Conservation (phyloP, 805 yeast species). For the Priceomyces fermenticarens region DNA sequence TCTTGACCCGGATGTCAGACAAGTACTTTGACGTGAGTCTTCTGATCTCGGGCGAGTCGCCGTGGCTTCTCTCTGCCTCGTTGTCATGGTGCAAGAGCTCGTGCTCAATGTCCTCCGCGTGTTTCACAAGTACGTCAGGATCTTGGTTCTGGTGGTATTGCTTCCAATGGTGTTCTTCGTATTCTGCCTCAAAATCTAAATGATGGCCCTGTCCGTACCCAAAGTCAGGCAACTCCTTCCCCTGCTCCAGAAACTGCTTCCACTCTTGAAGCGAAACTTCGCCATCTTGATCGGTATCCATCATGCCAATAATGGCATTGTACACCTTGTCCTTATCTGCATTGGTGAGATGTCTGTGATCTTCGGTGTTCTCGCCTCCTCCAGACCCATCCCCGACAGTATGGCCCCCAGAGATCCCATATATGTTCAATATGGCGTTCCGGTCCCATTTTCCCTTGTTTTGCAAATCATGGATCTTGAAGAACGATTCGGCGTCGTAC, state of each 20-base stretch:
- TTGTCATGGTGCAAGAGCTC: conserved; percentile 83
- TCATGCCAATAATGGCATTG: conserved; percentile 48
- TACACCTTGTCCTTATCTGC: conserved; percentile 56
- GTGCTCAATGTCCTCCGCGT: conserved; percentile 86
- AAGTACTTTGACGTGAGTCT: conserved; percentile 24
- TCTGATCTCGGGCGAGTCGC: conserved; percentile 25
- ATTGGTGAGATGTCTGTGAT: conserved; percentile 51
- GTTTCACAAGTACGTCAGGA: conserved; percentile 77
- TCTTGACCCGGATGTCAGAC: conserved; percentile 28
- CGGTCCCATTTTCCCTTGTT: conserved; percentile 53
- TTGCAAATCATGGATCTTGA: conserved; percentile 73
- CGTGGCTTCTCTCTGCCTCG: conserved; percentile 63
- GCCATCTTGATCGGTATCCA: conserved; percentile 69
- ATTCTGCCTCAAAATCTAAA: conserved; percentile 88
- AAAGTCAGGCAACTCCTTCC: conserved; percentile 83
- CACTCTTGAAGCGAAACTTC: conserved; percentile 68
- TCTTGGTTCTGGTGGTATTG: conserved; percentile 72
- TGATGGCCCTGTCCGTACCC: conserved; percentile 95
- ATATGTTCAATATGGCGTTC: conserved; percentile 70
- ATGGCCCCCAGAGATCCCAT: conserved; percentile 71
- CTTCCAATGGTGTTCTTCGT: conserved; percentile 94
- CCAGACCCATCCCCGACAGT: conserved; percentile 90
- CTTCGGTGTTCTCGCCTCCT: conserved; percentile 58
- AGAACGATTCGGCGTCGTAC: conserved; percentile 73
- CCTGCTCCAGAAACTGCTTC: conserved; percentile 53